A percentile compares a stretch with the other conserved stretches of the same genome.
Conservation (phyloP, 192 early-diverging fungal species). For the Coemansia sp. region DNA sequence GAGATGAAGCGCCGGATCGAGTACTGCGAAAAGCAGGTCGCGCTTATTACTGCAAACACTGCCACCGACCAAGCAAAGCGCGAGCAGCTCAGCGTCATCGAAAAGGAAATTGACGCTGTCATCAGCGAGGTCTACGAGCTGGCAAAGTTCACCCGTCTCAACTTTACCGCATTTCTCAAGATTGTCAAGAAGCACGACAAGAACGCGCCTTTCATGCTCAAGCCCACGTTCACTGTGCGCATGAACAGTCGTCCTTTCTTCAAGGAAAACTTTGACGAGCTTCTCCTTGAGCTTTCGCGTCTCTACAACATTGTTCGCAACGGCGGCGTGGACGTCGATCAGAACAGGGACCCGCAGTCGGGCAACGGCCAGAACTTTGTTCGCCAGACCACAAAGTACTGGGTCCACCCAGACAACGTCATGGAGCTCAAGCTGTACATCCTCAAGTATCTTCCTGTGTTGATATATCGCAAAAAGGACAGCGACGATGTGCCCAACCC, state of each 20-base stretch:
- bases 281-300: conserved; percentile 83
- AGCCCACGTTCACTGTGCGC: conserved; percentile 77
- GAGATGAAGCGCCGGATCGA: conserved; percentile 73
- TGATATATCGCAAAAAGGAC: conserved; percentile 82
- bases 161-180: conserved; percentile 85
- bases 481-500: conserved; percentile 73
- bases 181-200: conserved; percentile 99
- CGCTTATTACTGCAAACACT: conserved; percentile 55
- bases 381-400: conserved; percentile 88
- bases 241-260: conserved; percentile 84
- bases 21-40: conserved; percentile 64
- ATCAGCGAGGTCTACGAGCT: conserved; percentile 78
- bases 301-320: conserved; percentile 77
- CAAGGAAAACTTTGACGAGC: conserved; percentile 81
- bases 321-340: conserved; percentile 63
- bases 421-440: conserved; percentile 91
- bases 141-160: conserved; percentile 73
- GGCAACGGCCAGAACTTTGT: conserved; percentile 69
- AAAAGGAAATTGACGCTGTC: conserved; percentile 70
- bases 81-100: conserved; percentile 60
- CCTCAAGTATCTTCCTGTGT: conserved; percentile 86
- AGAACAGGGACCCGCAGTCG: conserved; percentile 49
- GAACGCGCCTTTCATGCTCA: conserved; percentile 80
- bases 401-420: conserved; percentile 95
- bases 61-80: conserved; percentile 45